A percentile compares a stretch with the other conserved stretches of the same genome.
Conservation (phyloP, 176 grass and related monocot genomes). For the Oropetium thomaeum region DNA sequence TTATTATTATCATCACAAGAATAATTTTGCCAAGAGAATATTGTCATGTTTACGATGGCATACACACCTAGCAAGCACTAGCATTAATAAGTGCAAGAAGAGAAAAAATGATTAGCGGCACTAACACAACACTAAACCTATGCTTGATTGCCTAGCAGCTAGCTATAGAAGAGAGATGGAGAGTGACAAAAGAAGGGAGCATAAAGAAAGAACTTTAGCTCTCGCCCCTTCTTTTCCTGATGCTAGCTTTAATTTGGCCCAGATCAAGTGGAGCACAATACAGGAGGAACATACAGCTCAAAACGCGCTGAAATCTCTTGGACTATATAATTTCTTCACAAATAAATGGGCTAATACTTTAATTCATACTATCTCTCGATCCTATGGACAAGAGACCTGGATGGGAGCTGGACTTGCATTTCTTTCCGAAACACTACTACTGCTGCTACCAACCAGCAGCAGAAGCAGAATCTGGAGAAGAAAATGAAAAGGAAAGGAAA, state of each 20-base stretch:
- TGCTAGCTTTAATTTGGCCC: no score
- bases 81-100: background rate
- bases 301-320: background rate
- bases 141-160: slow-evolving; percentile 27
- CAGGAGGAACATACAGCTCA: no score
- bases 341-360: no score
- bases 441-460: slow-evolving; percentile 7
- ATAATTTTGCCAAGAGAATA: background rate
- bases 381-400: background rate
- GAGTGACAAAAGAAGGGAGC: slow-evolving; percentile 4
- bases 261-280: no score
- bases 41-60: background rate
- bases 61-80: background rate
- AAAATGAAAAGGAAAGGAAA: background rate
- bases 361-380: no score
- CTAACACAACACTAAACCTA: slow-evolving; percentile 29
- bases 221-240: background rate
- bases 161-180: background rate
- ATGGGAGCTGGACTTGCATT: background rate
- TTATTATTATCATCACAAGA: background rate
- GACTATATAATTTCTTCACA: no score
- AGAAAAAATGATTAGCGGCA: slow-evolving; percentile 4
- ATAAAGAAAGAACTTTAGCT: background rate
- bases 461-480: slow-evolving; percentile 18
- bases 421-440: slow-evolving; percentile 23